Conservation (phyloP, 768 basidiomycete species). For the Mrakia hoshinonis region DNA sequence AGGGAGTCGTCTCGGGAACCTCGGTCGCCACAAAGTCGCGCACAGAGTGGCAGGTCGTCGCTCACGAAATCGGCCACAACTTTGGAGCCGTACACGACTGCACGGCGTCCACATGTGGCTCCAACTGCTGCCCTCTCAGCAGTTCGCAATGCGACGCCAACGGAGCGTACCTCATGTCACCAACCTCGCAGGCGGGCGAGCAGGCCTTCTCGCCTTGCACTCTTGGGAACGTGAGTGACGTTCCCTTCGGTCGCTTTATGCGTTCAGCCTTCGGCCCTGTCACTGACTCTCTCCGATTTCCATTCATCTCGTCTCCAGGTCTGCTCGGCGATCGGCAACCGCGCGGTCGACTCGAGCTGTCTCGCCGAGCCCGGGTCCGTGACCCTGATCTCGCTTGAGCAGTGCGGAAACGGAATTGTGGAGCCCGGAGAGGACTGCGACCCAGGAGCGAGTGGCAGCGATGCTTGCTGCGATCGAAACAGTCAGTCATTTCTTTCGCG, state of each 20-base stretch:
- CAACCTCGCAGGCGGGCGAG: conserved; percentile 58
- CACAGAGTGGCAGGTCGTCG: conserved; percentile 65
- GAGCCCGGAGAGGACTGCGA: conserved; percentile 73
- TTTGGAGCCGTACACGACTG: conserved; percentile 48
- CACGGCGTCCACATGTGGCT: conserved; percentile 50
- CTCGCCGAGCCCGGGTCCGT: conserved; percentile 52
- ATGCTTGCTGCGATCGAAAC: conserved; percentile 61
- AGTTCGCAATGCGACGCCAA: conserved; percentile 53
- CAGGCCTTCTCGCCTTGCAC: conserved; percentile 66
- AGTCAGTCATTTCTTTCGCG: conserved; percentile 38
- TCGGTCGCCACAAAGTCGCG: conserved; percentile 68
- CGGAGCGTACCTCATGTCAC: conserved; percentile 66
- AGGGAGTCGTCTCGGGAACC: conserved; percentile 60
- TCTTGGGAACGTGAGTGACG: conserved; percentile 70
- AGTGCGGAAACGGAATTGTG: conserved; percentile 39
- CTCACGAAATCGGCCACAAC: conserved; percentile 61
- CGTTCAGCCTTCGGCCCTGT: neutral
- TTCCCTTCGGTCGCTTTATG: conserved; percentile 19
- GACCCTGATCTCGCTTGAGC: conserved; percentile 34
- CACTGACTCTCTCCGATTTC: neutral
- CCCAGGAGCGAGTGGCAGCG: conserved; percentile 53
- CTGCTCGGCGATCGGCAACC: conserved; percentile 38
- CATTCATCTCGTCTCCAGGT: too few relatives aligned
- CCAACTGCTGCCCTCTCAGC: conserved; percentile 61
- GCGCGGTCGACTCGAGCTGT: conserved; percentile 56